These are phyloP conservation scores for Stagonosporopsis tanaceti DNA, from an alignment of 2,329 filamentous ascomycete species.

Conservation along the genomic window DNA sequence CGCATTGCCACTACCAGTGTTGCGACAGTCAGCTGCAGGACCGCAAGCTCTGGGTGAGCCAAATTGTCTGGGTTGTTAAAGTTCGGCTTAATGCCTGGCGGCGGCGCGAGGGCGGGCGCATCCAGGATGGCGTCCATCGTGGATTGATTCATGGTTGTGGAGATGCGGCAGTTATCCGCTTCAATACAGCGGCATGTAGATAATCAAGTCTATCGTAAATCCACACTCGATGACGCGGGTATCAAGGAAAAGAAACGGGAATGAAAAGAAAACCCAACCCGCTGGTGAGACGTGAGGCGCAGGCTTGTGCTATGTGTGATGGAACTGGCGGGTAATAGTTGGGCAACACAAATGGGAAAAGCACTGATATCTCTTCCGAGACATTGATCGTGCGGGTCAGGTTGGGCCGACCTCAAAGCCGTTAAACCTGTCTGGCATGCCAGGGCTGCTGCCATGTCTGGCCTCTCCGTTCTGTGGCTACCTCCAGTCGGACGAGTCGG, in stretches of 20 bases:
- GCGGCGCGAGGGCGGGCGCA: conserved; percentile 17
- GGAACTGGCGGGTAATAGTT: neutral
- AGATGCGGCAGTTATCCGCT: neutral
- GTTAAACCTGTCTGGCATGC: neutral
- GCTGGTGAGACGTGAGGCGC: conserved; percentile 7
- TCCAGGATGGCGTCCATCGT: conserved; percentile 10
- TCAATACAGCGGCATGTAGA: neutral
- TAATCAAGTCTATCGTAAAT: neutral
- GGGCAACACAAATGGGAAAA: conserved; percentile 6
- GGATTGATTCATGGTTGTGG: conserved; percentile 1
- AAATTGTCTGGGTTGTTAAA: conserved; percentile 18
- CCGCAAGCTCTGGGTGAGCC: conserved; percentile 11
- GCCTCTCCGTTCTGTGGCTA: neutral
- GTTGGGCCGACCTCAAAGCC: neutral
- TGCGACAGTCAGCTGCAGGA: conserved; percentile 15
- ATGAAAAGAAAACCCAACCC: conserved; percentile 1
- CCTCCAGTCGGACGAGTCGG: neutral
- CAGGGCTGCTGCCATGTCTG: neutral
- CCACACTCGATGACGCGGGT: neutral
- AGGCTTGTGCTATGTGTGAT: neutral
- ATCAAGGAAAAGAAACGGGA: neutral
- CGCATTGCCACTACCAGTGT: conserved; percentile 20
- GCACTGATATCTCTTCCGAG: neutral
- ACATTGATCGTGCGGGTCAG: neutral
- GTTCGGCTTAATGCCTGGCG: conserved; percentile 17